phyloP scores from a whole-genome alignment of 768 basidiomycete species.

The Lanmaoa rubissima region DNA sequence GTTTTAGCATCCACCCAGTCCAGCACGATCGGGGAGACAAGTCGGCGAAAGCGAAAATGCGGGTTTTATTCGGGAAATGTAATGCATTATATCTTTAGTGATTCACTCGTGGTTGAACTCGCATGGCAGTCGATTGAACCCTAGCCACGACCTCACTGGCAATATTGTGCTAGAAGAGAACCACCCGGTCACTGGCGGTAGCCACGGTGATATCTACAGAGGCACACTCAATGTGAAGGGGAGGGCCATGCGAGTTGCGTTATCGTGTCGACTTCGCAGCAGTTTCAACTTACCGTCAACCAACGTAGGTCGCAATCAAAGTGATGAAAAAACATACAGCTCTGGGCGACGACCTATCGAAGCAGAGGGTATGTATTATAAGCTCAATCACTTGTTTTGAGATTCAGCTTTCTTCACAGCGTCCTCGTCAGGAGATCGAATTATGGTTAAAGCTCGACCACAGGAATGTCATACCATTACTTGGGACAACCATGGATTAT shows the following conservation, averaged over 20 bases:
- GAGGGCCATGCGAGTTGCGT: slow-evolving; percentile 8
- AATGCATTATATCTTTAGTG: neutral
- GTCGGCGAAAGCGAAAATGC: slow-evolving; percentile 1
- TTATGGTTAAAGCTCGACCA: slow-evolving; percentile 33
- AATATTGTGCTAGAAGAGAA: slow-evolving; percentile 6
- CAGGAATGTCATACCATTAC: slow-evolving; percentile 31
- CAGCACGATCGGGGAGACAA: neutral
- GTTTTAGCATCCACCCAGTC: slow-evolving; percentile 8
- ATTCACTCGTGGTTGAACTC: neutral
- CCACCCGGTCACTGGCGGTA: slow-evolving; percentile 19
- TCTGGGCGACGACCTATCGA: slow-evolving; percentile 12
- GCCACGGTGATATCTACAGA: slow-evolving; percentile 21
- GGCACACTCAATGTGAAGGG: slow-evolving; percentile 16
- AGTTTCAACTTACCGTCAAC: neutral
- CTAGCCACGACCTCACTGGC: slow-evolving; percentile 13
- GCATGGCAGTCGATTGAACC: slow-evolving; percentile 9
- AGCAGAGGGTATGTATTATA: slow-evolving; percentile 11
- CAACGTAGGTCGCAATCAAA: slow-evolving; percentile 23
- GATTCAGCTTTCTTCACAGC: slow-evolving; percentile 2
- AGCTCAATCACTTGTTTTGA: neutral
- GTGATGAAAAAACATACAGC: slow-evolving; percentile 22
- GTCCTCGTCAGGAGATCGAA: slow-evolving; percentile 29
- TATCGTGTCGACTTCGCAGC: neutral
- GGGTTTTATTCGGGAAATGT: slow-evolving; percentile 14
- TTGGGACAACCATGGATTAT: slow-evolving; percentile 21